A percentile compares a stretch with the other conserved stretches of the same genome.
Evolutionary conservation across 352 stramenopile genomes (phyloP).

Genomic region (Phytophthora nicotianae): DNA sequence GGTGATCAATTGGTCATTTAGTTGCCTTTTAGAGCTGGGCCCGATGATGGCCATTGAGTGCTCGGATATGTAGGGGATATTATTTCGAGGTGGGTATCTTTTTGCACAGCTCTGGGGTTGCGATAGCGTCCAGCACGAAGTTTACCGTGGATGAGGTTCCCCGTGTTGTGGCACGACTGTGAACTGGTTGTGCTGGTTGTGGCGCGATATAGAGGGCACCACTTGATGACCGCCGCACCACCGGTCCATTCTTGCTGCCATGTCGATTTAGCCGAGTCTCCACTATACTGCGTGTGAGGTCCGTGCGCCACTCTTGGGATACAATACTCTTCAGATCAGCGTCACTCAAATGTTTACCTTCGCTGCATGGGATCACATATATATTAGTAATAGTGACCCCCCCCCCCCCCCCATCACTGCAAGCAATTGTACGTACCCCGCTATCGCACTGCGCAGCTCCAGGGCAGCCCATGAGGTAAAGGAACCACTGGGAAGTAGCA

Average conservation of each 20-base stretch:
- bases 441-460: conserved; percentile 49
- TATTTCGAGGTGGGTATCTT: conserved; percentile 2
- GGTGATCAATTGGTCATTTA: conserved; percentile 22
- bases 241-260: conserved; percentile 51
- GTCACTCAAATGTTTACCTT: conserved; percentile 38
- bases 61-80: background rate
- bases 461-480: conserved; percentile 51
- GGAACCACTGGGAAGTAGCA: conserved; percentile 45
- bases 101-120: conserved; percentile 25
- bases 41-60: too few relatives aligned
- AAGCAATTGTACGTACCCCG: conserved; percentile 26
- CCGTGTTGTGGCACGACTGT: background rate
- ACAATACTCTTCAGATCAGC: conserved; percentile 56
- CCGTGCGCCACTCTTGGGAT: conserved; percentile 66
- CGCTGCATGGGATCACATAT: conserved; percentile 10
- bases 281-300: conserved; percentile 59
- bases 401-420: background rate
- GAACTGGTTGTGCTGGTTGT: conserved; percentile 20
- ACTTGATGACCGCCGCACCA: conserved; percentile 55
- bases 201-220: conserved; percentile 52
- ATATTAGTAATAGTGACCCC: background rate
- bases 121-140: conserved; percentile 49
- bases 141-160: background rate
- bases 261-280: conserved; percentile 68
- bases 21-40: conserved; percentile 7